Conservation (phyloP, 352 stramenopile genomes). For the Globisporangium lucens region DNA sequence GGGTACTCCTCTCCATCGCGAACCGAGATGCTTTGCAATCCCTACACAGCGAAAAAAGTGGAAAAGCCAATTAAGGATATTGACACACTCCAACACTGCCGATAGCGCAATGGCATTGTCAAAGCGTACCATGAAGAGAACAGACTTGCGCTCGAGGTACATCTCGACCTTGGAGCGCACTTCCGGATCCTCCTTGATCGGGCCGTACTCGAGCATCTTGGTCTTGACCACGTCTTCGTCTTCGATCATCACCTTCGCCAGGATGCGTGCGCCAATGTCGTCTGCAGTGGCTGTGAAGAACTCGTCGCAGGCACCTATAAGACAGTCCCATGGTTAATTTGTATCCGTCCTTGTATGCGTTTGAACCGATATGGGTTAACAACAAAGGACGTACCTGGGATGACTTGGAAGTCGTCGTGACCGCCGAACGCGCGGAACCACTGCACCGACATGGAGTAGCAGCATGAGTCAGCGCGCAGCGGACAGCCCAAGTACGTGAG, state of each 20-base stretch:
- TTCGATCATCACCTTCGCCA: conserved; percentile 75
- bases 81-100: background rate
- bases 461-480: conserved; percentile 56
- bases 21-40: conserved; percentile 46
- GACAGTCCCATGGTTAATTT: background rate
- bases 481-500: conserved; percentile 69
- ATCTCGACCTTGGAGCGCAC: conserved; percentile 85
- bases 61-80: too few species aligned
- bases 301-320: conserved; percentile 44
- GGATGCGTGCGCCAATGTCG: conserved; percentile 72
- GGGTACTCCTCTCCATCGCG: conserved; percentile 59
- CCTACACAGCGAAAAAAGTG: conserved; percentile 11
- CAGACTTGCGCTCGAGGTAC: conserved; percentile 74
- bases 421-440: conserved; percentile 73
- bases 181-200: conserved; percentile 81
- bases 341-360: background rate
- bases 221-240: conserved; percentile 67
- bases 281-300: conserved; percentile 80
- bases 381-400: conserved; percentile 30
- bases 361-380: too few species aligned
- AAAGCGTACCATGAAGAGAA: conserved; percentile 72
- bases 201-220: conserved; percentile 82
- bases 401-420: conserved; percentile 68
- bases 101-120: background rate
- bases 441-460: conserved; percentile 63